Evolutionary conservation across 2,329 filamentous ascomycete genomes (phyloP), one percentile per base, ranked within the genome.

Genomic region (Chaetomium sp.): DNA sequence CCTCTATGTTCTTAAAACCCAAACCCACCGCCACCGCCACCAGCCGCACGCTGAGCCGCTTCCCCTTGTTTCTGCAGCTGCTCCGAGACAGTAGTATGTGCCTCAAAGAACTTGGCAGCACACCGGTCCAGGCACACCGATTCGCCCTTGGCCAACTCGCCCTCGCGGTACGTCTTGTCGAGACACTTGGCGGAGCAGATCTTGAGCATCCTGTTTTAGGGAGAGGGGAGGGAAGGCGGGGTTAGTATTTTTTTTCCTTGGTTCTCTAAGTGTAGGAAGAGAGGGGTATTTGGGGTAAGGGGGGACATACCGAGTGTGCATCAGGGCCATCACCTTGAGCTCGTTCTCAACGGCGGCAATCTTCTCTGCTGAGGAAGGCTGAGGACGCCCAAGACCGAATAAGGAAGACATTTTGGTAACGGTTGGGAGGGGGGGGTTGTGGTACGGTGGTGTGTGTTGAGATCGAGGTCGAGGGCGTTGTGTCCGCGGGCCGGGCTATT

Each of bases 71-170:
- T 84, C 76, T 96, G 91, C 85, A 97, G 91, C 76, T 95, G 89
- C 76, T 97, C 91, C 68, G 88, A 92, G 58, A 97, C 89, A 79
- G 96, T 97, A 79, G 96, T 85, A 73, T 96, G 95, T 68, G 96
- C 91, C 67, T 97, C 92, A 76, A 99, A 96, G 79, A 97, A 99
- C 79, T 99, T 99, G 70, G 88, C 82, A 56, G 95, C 89, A 76
- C 95, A 99, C 69, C 94, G 89, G 77, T 99, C 94, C 66, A 99
- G 85, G 78, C 95, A 99, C 66, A 99, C 94, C 65, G 88, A 91
- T 76, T 99, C 94, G 80, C 91, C 95, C 79, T 99, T 99, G 84
- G 96, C 96, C 68, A 99, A 85, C 67, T 99, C 92, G 72, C 83
- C 85, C 78, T 99, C 94, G 72, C 91, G 90, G 84, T 97, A 99